Evolutionary conservation across 139 green algal genomes (phyloP).

Genomic region (Parachlorella kessleri): DNA sequence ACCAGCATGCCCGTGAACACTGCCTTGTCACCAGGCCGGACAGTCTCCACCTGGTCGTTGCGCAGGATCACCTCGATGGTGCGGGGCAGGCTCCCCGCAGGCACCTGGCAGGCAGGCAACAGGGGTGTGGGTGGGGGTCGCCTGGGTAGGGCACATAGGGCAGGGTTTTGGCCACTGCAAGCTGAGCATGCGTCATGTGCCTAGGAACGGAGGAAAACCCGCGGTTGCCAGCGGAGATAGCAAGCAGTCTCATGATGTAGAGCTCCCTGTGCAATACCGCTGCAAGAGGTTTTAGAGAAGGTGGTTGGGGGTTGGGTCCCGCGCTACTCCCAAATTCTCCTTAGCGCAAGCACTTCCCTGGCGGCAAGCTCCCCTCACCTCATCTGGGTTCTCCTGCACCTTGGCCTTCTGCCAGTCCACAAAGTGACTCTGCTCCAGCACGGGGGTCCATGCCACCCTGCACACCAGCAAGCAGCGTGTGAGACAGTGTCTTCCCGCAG

Average conservation of each 20-base stretch:
- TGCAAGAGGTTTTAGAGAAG: too few relatives aligned
- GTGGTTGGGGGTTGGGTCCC: too few relatives aligned
- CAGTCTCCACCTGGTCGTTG: slow-evolving; percentile 90
- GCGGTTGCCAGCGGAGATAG: too few relatives aligned
- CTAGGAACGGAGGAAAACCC: too few relatives aligned
- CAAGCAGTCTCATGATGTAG: neutral
- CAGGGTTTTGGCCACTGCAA: too few relatives aligned
- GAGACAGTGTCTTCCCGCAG: too few relatives aligned
- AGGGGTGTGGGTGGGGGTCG: neutral
- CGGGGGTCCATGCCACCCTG: slow-evolving; percentile 68
- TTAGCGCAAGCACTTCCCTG: too few relatives aligned
- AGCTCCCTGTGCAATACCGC: neutral
- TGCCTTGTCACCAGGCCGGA: slow-evolving; percentile 94
- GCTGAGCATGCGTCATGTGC: too few relatives aligned
- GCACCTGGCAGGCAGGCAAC: slow-evolving; percentile 71
- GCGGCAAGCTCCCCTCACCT: slow-evolving; percentile 78
- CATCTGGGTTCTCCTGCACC: slow-evolving; percentile 94
- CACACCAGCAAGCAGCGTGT: neutral
- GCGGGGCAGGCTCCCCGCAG: slow-evolving; percentile 90
- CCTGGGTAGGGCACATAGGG: too few relatives aligned
- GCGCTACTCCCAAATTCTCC: too few relatives aligned
- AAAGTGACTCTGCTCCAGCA: slow-evolving; percentile 92
- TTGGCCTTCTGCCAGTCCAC: slow-evolving; percentile 98
- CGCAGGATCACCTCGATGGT: slow-evolving; percentile 97
- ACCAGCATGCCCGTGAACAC: slow-evolving; percentile 93